phyloP scores from a whole-genome alignment of 495 filamentous ascomycete genomes.

The Neurospora sp. region DNA sequence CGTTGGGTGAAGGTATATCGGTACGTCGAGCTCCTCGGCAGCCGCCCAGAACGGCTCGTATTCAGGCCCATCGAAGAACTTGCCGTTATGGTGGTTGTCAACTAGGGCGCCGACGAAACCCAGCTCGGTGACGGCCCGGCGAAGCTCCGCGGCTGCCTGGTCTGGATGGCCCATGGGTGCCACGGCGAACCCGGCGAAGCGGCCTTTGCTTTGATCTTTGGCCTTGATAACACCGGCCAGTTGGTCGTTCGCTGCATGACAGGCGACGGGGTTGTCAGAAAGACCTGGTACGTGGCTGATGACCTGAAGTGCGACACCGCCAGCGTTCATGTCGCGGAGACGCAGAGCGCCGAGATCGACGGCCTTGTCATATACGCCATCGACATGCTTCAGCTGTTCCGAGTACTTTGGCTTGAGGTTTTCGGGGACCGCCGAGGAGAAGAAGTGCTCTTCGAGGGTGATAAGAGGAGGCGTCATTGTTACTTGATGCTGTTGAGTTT shows the following conservation, averaged over 20 bases:
- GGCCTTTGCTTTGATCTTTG: conserved; percentile 24
- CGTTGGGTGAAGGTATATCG: conserved; percentile 50
- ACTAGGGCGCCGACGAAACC: conserved; percentile 49
- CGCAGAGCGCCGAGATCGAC: conserved; percentile 31
- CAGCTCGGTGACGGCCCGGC: conserved; percentile 33
- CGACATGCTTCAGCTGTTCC: conserved; percentile 24
- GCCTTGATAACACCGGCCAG: conserved; percentile 34
- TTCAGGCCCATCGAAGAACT: conserved; percentile 35
- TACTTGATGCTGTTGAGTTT: background rate
- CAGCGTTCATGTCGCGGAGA: conserved; percentile 41
- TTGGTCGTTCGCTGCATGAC: conserved; percentile 41
- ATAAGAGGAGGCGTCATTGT: conserved; percentile 31
- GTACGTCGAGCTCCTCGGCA: conserved; percentile 43
- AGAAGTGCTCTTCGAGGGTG: conserved; percentile 53
- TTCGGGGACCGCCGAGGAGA: conserved; percentile 27
- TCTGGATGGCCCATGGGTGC: conserved; percentile 39
- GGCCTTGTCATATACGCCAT: conserved; percentile 22
- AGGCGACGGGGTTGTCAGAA: conserved; percentile 23
- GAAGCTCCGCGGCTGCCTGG: conserved; percentile 38
- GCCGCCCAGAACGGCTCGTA: conserved; percentile 38
- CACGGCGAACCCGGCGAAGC: conserved; percentile 46
- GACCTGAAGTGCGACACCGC: conserved; percentile 44
- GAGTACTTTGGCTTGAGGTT: conserved; percentile 7
- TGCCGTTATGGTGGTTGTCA: conserved; percentile 40
- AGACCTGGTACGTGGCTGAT: conserved; percentile 42